phyloP scores from a whole-genome alignment of 306 rosid species.

The Pachyrhizus erosus region DNA sequence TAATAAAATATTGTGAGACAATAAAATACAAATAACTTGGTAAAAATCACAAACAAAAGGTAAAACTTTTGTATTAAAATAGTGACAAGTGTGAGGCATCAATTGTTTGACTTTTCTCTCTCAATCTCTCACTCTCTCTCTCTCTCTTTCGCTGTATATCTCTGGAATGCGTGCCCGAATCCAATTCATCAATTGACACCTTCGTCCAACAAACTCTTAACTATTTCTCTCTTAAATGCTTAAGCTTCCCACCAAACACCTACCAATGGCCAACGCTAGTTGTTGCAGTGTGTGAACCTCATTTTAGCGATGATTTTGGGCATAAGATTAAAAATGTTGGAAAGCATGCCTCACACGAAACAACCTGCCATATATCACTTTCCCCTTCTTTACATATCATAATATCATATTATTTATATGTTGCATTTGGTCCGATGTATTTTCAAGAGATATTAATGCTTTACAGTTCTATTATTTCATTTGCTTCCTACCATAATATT shows the following conservation, averaged over 20 bases:
- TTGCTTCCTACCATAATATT: neutral
- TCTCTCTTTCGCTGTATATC: too few relatives aligned
- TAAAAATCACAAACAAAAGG: too few relatives aligned
- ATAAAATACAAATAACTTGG: too few relatives aligned
- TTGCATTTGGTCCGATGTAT: neutral
- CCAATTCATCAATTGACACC: neutral
- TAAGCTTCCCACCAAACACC: slow-evolving; percentile 53
- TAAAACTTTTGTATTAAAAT: neutral
- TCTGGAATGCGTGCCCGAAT: neutral
- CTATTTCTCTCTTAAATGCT: slow-evolving; percentile 30
- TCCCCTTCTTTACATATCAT: neutral
- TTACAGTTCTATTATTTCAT: neutral
- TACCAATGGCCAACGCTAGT: neutral
- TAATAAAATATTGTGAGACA: too few relatives aligned
- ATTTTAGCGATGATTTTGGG: neutral
- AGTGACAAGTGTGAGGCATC: neutral
- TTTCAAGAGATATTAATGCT: slow-evolving; percentile 1
- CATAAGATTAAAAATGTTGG: slow-evolving; percentile 18
- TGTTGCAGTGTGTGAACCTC: neutral
- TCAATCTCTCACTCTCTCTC: too few relatives aligned
- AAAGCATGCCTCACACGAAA: slow-evolving; percentile 41
- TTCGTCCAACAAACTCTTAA: slow-evolving; percentile 39
- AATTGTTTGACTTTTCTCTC: neutral
- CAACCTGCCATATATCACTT: slow-evolving; percentile 16
- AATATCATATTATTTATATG: neutral